phyloP scores from a whole-genome alignment of 2,329 filamentous ascomycete genomes.

The Colletotrichum neosansevieriae region DNA sequence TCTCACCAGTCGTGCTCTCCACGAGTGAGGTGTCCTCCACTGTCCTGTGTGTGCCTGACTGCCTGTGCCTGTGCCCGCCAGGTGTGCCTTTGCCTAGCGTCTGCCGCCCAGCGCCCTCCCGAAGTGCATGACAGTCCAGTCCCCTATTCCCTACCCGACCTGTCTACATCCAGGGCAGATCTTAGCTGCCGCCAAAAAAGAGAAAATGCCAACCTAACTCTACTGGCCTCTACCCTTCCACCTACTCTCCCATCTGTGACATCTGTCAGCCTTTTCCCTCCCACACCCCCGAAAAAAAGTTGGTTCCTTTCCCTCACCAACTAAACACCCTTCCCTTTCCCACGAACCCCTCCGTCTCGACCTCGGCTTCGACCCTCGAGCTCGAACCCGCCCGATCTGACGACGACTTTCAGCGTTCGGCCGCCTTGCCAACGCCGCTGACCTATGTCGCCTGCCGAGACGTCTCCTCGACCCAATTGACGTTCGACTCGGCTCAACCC shows the following conservation, averaged over 20 bases:
- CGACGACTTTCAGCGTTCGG: conserved; percentile 20
- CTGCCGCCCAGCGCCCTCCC: neutral
- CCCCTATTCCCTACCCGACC: conserved; percentile 22
- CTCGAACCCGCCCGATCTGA: conserved; percentile 22
- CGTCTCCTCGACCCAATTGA: conserved; percentile 24
- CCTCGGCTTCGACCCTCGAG: conserved; percentile 23
- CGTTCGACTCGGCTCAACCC: conserved; percentile 19
- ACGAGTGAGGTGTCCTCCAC: too few species aligned
- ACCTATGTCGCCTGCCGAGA: conserved; percentile 37
- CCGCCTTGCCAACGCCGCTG: conserved; percentile 29
- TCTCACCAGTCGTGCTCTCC: too few species aligned
- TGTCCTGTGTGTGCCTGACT: too few species aligned
- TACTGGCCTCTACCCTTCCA: conserved; percentile 13
- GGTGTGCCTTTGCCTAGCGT: too few species aligned
- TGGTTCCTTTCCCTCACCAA: conserved; percentile 24
- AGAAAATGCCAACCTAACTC: conserved; percentile 13
- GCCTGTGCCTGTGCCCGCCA: too few species aligned
- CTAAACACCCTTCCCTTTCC: conserved; percentile 19
- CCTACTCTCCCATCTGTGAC: conserved; percentile 26
- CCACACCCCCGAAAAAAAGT: conserved; percentile 32
- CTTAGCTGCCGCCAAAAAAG: conserved; percentile 1
- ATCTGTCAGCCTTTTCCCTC: conserved; percentile 38
- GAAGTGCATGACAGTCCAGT: conserved; percentile 23
- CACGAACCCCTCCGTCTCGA: conserved; percentile 21
- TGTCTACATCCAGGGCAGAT: too few species aligned